These are phyloP conservation scores for Solanum chiquidenum DNA, from an alignment of 257 asterid genomes.

Conservation along the genomic window DNA sequence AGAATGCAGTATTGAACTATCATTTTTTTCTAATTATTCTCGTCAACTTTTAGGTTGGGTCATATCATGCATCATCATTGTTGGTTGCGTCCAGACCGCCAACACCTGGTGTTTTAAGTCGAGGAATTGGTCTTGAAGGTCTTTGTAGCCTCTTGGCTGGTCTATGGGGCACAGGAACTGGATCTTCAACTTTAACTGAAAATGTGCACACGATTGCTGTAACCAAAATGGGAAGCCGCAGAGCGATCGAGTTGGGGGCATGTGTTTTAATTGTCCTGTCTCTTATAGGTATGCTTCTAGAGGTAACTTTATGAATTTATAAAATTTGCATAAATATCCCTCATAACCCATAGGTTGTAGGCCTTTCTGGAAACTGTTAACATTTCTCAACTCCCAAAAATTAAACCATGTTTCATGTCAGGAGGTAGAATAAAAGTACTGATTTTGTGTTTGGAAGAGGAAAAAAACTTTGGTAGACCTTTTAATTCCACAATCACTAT, in stretches of 20 bases:
- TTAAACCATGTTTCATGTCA: background rate
- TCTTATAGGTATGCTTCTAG: constrained; percentile 43
- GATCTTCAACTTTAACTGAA: constrained; percentile 89
- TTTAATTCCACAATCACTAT: background rate
- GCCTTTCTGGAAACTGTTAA: background rate
- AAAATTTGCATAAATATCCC: background rate
- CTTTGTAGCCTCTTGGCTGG: constrained; percentile 93
- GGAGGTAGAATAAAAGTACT: background rate
- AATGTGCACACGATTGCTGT: constrained; percentile 97
- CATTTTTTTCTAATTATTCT: background rate
- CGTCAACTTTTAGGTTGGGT: constrained; percentile 57
- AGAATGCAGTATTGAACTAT: background rate
- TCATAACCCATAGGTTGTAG: background rate
- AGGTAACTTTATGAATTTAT: background rate
- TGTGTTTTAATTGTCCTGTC: constrained; percentile 62
- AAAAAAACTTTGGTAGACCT: too few species aligned
- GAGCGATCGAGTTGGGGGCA: constrained; percentile 88
- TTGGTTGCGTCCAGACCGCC: constrained; percentile 98
- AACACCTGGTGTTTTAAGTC: constrained; percentile 81
- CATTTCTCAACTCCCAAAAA: background rate
- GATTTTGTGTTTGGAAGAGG: background rate
- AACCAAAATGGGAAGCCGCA: constrained; percentile 98
- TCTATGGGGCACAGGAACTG: constrained; percentile 95
- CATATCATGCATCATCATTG: constrained; percentile 90
- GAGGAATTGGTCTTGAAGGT: constrained; percentile 98